Base-by-base conservation (phyloP, 768 basidiomycete genomes). In the Agrocybe praecox region DNA sequence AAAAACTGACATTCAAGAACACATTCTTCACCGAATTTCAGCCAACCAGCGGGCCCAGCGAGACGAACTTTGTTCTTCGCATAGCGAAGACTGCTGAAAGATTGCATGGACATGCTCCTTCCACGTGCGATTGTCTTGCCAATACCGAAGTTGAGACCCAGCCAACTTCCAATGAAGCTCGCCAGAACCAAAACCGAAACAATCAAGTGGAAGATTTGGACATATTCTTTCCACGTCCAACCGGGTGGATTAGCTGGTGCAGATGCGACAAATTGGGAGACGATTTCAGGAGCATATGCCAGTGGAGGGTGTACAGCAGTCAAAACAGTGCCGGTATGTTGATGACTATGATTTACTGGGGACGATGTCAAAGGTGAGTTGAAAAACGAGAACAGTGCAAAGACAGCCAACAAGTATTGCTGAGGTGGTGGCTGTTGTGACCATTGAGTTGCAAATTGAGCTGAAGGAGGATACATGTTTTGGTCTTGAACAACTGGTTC, bases 331-430 rank as follows among this genome's bases (percentile, higher is more conserved):
- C 89, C 90, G 12, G 81, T 76, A 57, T 88, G 86, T 0, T 78
- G 73, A 49, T 87, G 82, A 26, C 69, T 68, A 3, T 69, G 49
- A 21, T 67, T 53, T 10, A 77, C 60, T 10, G 73, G 70, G 2
- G 71, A 70, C 1, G 81, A 76, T 0, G 86, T 79, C 17, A 90
- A 69, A 2, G 89, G 86, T 0, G 87, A 89, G 63, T 90, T 92
- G 77, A 92, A 90, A 73, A 94, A 89, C 0, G 90, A 92, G 74
- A 94, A 92, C 52, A 94, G 77, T 0, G 90, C 89, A 64, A 94
- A 94, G 23, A 85, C 85, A 23, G 90, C 91, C 46, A 94, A 83
- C 50, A 94, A 85, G 69, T 89, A 92, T 59, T 92, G 90, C 22
- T 76, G 79, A 14, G 72, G 69, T 43, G 74, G 67, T 43, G 49